Percentiles rank a stretch among this genome's conserved stretches.
Conservation (phyloP, 2,329 filamentous ascomycete species). For the Cladosporium sp. region DNA sequence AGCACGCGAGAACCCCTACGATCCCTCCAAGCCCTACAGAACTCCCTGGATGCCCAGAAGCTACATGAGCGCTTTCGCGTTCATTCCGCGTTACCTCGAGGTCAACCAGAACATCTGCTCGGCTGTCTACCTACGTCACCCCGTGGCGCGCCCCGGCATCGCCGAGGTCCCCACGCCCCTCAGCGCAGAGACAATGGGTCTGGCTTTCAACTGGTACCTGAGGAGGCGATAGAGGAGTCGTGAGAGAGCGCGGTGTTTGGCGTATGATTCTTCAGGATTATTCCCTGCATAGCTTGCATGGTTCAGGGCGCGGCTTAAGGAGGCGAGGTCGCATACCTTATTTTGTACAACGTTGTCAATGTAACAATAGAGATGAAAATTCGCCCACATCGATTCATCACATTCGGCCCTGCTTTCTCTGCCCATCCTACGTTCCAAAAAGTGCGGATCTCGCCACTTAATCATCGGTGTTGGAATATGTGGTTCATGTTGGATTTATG, state of each 20-base stretch:
- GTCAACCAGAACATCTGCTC: slow-evolving; percentile 97
- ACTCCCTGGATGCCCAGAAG: slow-evolving; percentile 85
- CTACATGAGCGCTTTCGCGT: slow-evolving; percentile 88
- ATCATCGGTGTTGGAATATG: background rate
- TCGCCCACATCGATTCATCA: background rate
- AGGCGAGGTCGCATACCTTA: too few relatives aligned
- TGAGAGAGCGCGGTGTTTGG: background rate
- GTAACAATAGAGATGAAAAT: background rate
- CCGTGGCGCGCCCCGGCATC: slow-evolving; percentile 73
- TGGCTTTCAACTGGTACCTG: slow-evolving; percentile 94
- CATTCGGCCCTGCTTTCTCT: too few relatives aligned
- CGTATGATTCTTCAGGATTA: too few relatives aligned
- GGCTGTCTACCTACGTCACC: slow-evolving; percentile 90
- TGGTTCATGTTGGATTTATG: too few relatives aligned
- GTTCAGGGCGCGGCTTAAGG: too few relatives aligned
- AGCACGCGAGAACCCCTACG: slow-evolving; percentile 68
- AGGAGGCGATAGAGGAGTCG: slow-evolving; percentile 56
- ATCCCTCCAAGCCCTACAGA: slow-evolving; percentile 72
- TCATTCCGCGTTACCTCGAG: slow-evolving; percentile 91
- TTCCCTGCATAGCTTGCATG: too few relatives aligned
- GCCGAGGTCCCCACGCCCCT: slow-evolving; percentile 77
- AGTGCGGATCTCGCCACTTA: background rate
- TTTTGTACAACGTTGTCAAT: background rate
- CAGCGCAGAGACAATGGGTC: slow-evolving; percentile 59
- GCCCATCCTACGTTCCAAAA: background rate